phyloP scores from a whole-genome alignment of 140 eudicot species.

The Flaveria floridana region DNA sequence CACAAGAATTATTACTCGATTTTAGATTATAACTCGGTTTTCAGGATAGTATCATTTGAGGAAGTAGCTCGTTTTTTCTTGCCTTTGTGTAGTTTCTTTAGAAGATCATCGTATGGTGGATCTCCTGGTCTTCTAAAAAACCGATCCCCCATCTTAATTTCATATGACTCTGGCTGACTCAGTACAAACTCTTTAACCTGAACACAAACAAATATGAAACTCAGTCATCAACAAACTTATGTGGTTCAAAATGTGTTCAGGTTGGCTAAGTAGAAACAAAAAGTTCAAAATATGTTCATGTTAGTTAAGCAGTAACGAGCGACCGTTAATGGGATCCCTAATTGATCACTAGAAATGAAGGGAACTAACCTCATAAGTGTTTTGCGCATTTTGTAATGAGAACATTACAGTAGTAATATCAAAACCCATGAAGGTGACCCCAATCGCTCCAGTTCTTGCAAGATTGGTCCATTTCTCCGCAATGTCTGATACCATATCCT shows the following conservation, averaged over 20 bases:
- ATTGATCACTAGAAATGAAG: neutral
- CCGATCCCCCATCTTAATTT: conserved; percentile 80
- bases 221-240: neutral
- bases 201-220: neutral
- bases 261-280: neutral
- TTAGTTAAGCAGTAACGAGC: neutral
- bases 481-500: conserved; percentile 67
- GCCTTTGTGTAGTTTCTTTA: conserved; percentile 46
- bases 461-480: conserved; percentile 81
- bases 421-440: conserved; percentile 64
- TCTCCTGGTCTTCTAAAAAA: conserved; percentile 77
- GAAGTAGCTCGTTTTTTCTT: conserved; percentile 23
- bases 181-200: conserved; percentile 75
- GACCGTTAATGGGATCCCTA: neutral
- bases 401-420: conserved; percentile 89
- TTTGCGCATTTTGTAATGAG: conserved; percentile 76
- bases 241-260: neutral
- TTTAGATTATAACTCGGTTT: conserved; percentile 45
- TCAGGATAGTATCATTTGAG: conserved; percentile 25
- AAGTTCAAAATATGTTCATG: neutral
- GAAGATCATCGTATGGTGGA: conserved; percentile 65
- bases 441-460: conserved; percentile 76
- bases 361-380: conserved; percentile 60
- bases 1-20: neutral
- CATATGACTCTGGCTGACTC: conserved; percentile 83